Percentiles rank a stretch among this genome's conserved stretches.
Conservation (phyloP, 1,139 yeast genomes). For the Blastobotrys illinoisensis region DNA sequence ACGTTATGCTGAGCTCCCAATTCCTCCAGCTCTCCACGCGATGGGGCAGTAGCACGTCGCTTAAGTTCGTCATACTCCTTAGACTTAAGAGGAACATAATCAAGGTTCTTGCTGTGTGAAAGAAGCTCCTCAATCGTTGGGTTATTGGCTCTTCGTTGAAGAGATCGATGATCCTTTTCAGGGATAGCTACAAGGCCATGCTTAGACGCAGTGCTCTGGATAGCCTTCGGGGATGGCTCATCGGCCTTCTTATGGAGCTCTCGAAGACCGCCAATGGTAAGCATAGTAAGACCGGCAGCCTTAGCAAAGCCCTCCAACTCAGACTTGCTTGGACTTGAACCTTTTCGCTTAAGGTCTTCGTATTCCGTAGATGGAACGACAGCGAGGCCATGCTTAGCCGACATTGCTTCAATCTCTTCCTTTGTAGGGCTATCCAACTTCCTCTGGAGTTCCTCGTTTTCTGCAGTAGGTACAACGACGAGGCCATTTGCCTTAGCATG, state of each 20-base stretch:
- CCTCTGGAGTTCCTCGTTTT: conserved; percentile 21
- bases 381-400: conserved; percentile 28
- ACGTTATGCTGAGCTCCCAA: conserved; percentile 27
- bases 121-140: conserved; percentile 22
- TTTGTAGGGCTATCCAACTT: conserved; percentile 15
- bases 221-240: conserved; percentile 22
- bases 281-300: conserved; percentile 23
- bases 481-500: conserved; percentile 28
- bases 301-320: conserved; percentile 24
- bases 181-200: conserved; percentile 16
- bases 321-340: conserved; percentile 21
- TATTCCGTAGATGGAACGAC: conserved; percentile 32
- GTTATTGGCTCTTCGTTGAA: conserved; percentile 17
- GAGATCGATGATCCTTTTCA: conserved; percentile 15
- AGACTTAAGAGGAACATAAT: conserved; percentile 26
- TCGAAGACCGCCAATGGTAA: conserved; percentile 23
- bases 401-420: conserved; percentile 14
- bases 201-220: conserved; percentile 16
- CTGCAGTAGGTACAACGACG: conserved; percentile 28
- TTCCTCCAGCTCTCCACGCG: conserved; percentile 13
- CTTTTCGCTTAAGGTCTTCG: conserved; percentile 21
- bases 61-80: not conserved
- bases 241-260: conserved; percentile 25
- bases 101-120: conserved; percentile 20
- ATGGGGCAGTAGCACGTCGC: conserved; percentile 14